phyloP scores from a whole-genome alignment of 768 basidiomycete genomes.

The Collybiopsis confluens region DNA sequence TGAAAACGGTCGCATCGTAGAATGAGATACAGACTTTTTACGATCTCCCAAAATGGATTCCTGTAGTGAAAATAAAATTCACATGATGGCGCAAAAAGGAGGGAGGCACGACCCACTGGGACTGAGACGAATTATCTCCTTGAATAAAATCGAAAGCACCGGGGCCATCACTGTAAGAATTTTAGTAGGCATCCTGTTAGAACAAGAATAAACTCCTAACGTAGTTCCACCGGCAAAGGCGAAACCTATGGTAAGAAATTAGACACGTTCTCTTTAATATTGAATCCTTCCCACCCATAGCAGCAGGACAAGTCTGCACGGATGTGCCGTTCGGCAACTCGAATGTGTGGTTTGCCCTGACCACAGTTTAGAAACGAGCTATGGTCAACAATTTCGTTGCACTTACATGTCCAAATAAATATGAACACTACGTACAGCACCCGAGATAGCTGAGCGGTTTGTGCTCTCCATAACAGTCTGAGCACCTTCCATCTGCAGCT shows the following conservation, averaged over 20 bases:
- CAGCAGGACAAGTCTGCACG: conserved; percentile 73
- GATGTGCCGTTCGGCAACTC: conserved; percentile 59
- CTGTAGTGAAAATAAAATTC: conserved; percentile 24
- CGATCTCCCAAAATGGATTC: conserved; percentile 79
- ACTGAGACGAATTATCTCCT: conserved; percentile 57
- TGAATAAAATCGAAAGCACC: conserved; percentile 77
- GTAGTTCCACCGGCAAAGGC: conserved; percentile 80
- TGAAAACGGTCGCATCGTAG: background rate
- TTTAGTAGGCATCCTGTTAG: background rate
- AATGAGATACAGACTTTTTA: conserved; percentile 47
- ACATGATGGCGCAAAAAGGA: background rate
- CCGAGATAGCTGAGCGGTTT: conserved; percentile 42
- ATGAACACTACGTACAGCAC: conserved; percentile 68
- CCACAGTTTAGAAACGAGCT: too few species aligned
- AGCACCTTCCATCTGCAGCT: conserved; percentile 67
- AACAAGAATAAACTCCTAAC: conserved; percentile 26
- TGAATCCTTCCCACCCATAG: conserved; percentile 48
- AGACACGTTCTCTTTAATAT: background rate
- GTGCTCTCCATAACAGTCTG: conserved; percentile 54
- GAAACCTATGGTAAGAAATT: conserved; percentile 42
- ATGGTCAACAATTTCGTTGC: too few species aligned
- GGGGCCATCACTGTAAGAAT: conserved; percentile 59
- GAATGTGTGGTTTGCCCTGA: conserved; percentile 63
- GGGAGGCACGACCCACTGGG: conserved; percentile 39
- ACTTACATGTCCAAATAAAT: conserved; percentile 65